Percentiles rank a stretch among this genome's conserved stretches.
phyloP scores from a whole-genome alignment of 257 asterid species.

The Primulina tabacum region DNA sequence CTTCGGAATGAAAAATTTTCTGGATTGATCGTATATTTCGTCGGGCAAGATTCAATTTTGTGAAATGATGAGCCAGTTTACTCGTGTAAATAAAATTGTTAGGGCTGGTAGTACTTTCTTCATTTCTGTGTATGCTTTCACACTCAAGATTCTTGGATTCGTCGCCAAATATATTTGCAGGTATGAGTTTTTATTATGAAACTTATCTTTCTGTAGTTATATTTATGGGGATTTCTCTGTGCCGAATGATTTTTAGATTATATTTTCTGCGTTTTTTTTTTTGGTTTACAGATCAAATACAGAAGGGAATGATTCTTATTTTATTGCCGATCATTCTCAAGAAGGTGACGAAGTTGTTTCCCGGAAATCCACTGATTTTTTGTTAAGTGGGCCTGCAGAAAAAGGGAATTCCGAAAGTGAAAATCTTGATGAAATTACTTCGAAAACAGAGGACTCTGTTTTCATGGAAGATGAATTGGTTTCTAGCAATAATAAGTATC shows the following conservation, averaged over 20 bases:
- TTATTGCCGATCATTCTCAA: constrained; percentile 27
- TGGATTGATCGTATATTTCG: constrained; percentile 28
- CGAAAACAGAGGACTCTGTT: constrained; percentile 48
- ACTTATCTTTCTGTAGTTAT: background rate
- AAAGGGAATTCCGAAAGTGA: background rate
- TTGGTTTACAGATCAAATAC: constrained; percentile 39
- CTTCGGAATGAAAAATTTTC: constrained; percentile 34
- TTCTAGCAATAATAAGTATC: constrained; percentile 37
- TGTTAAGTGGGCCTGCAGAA: constrained; percentile 29
- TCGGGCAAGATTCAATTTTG: constrained; percentile 30
- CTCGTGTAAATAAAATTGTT: constrained; percentile 30
- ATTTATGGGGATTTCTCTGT: background rate
- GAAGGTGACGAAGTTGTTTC: constrained; percentile 31
- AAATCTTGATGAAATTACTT: constrained; percentile 16
- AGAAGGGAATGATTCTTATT: constrained; percentile 31
- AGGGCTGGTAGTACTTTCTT: constrained; percentile 30
- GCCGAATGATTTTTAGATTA: background rate
- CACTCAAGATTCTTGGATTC: constrained; percentile 37
- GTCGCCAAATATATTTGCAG: constrained; percentile 35
- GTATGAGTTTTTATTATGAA: constrained; percentile 27
- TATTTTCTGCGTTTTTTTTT: background rate
- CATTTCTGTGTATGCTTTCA: constrained; percentile 32
- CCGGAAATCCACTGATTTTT: constrained; percentile 20
- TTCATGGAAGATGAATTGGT: constrained; percentile 29
- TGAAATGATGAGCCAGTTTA: constrained; percentile 31